A percentile compares a stretch with the other conserved stretches of the same genome.
These are phyloP conservation scores for Monotropa hypopitys DNA, from an alignment of 179 eudicot species.

Conservation along the genomic window DNA sequence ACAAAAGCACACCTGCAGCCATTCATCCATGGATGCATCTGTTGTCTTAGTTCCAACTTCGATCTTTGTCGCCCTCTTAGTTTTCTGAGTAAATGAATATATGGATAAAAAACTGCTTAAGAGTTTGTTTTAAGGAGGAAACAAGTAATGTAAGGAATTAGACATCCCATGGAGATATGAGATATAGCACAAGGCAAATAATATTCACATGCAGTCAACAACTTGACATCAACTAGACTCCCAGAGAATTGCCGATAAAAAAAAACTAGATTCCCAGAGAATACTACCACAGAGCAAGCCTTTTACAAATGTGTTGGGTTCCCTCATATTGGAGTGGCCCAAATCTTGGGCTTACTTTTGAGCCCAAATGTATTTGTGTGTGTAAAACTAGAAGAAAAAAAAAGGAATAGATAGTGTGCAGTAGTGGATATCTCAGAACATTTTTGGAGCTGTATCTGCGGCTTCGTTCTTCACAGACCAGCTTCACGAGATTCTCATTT, in stretches of 20 bases:
- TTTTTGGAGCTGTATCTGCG: too few species aligned
- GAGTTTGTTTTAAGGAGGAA: neutral
- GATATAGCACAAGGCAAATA: neutral
- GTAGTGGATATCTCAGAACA: too few species aligned
- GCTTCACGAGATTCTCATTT: too few species aligned
- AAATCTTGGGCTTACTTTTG: too few species aligned
- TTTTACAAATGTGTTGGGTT: neutral
- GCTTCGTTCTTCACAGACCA: too few species aligned
- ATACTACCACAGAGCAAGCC: neutral
- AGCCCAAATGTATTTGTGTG: too few species aligned
- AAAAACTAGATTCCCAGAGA: neutral
- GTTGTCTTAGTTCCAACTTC: slow-evolving; percentile 89
- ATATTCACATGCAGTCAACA: neutral
- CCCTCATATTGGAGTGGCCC: too few species aligned
- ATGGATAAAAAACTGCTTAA: neutral
- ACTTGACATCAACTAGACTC: neutral
- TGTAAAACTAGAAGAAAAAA: too few species aligned
- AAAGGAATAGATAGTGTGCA: too few species aligned
- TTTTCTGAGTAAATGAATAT: slow-evolving; percentile 35
- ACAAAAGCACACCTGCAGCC: slow-evolving; percentile 60
- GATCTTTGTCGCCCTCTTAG: slow-evolving; percentile 77
- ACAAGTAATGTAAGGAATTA: neutral
- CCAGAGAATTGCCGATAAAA: too few species aligned
- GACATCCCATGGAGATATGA: neutral
- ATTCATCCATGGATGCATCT: slow-evolving; percentile 79